These are phyloP conservation scores for Colletotrichum gigasporum DNA, from an alignment of 2,329 filamentous ascomycete species.

Conservation along the genomic window DNA sequence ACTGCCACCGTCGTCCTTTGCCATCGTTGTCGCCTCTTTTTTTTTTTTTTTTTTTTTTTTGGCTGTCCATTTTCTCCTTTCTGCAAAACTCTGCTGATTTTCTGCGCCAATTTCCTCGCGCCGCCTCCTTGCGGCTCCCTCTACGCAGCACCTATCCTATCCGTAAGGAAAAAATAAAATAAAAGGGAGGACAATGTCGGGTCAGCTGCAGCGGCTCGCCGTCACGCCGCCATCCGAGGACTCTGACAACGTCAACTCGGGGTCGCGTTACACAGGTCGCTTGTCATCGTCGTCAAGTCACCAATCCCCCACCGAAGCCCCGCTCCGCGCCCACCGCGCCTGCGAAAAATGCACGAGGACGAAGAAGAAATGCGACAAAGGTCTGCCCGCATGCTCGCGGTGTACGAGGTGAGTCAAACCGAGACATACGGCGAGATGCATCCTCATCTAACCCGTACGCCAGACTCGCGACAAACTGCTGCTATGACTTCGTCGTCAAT, in stretches of 20 bases:
- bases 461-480: slow-evolving; percentile 38
- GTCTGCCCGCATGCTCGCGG: slow-evolving; percentile 44
- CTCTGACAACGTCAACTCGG: slow-evolving; percentile 25
- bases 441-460: neutral
- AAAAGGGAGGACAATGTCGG: slow-evolving; percentile 11
- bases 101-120: neutral
- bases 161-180: neutral
- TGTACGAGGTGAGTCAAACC: slow-evolving; percentile 41
- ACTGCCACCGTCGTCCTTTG: neutral
- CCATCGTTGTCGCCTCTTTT: neutral
- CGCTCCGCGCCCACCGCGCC: slow-evolving; percentile 45
- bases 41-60: neutral
- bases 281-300: slow-evolving; percentile 18
- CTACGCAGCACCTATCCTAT: neutral
- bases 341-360: slow-evolving; percentile 49
- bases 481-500: slow-evolving; percentile 49
- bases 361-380: slow-evolving; percentile 51
- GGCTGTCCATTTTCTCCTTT: neutral
- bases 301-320: slow-evolving; percentile 14
- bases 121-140: neutral
- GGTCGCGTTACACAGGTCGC: slow-evolving; percentile 17
- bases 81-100: neutral
- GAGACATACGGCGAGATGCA: neutral
- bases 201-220: slow-evolving; percentile 22
- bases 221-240: slow-evolving; percentile 30